These are phyloP conservation scores for Copromyces sp. DNA, from an alignment of 495 filamentous ascomycete species.

Conservation along the genomic window DNA sequence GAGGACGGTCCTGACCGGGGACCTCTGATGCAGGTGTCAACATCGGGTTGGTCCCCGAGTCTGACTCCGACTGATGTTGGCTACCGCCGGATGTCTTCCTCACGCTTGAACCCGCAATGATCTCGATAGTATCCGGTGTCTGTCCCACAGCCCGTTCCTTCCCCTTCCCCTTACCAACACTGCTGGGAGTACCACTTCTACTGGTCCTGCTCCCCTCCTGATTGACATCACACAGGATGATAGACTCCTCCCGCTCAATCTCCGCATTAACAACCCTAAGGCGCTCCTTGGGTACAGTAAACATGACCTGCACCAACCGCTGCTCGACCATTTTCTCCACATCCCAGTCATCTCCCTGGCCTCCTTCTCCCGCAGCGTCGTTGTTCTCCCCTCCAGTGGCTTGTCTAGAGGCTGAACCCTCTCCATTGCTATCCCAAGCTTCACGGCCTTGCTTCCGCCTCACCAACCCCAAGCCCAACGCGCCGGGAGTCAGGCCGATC, in stretches of 20 bases:
- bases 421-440: constrained; percentile 25
- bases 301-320: constrained; percentile 83
- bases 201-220: not conserved
- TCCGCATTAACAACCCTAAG: constrained; percentile 76
- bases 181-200: not conserved
- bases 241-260: constrained; percentile 33
- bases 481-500: not conserved
- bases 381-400: not conserved
- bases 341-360: constrained; percentile 62
- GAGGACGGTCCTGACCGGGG: not conserved
- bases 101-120: not conserved
- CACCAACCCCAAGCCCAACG: constrained; percentile 6
- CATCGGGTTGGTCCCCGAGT: not conserved
- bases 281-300: constrained; percentile 78
- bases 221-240: not conserved
- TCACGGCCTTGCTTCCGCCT: constrained; percentile 33
- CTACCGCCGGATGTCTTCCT: not conserved
- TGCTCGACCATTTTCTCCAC: constrained; percentile 73
- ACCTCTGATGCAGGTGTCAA: not conserved
- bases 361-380: constrained; percentile 1
- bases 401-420: not conserved
- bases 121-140: not conserved
- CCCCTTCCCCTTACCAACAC: not conserved
- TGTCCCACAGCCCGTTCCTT: not conserved
- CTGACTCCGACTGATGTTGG: not conserved